Base-by-base conservation (phyloP, 2,329 filamentous ascomycete species). In the Hypoxylon rubiginosum region DNA sequence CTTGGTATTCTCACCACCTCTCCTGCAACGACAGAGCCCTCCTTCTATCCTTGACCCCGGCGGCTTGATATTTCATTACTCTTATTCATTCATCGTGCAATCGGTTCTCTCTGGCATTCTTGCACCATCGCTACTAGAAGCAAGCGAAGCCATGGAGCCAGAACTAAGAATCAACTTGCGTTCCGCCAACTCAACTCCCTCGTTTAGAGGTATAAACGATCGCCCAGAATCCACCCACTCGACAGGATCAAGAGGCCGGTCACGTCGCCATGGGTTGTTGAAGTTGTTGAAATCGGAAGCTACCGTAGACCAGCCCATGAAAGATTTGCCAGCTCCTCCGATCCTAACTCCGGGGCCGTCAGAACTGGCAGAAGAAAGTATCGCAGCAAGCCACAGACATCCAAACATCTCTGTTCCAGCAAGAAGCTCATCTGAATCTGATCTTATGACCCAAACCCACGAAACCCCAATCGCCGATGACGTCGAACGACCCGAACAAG, bases 251-350 rank as follows among this genome's bases (percentile, higher is more conserved):
- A 69, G 63, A 43, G 54, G 59, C 13, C 67, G 66, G 15, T 50
- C 61, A 17, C 67, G 67, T 45, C 73, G 71, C 17, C 71, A 74
- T 72, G 62, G 57, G 15, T 63, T 76, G n/a, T 62, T 75, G 59
- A 76, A 71, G 55, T 64, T 76, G 21, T 62, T 75, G 58, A 75
- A 71, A 55, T 62, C 59, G 6, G 65, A 56, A 10, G 9, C 36
- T 62, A 21, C 51, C 15, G 34, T 28, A 1, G 62, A 71, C n/a
- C 45, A 60, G n/a, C 34, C 67, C 19, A 60, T 41, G 26, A 75
- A 69, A 58, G 72, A 76, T 19, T 36, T 68, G 21, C 74, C 75
- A 48, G 56, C 72, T 30, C 73, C 75, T 36, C 73, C 74, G 3
- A 54, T 76, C n/a, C 51, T 77, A 17, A 75, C 70, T 11, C 58